Base-by-base conservation (phyloP, 805 yeast genomes). In the Candida nemodendra region DNA sequence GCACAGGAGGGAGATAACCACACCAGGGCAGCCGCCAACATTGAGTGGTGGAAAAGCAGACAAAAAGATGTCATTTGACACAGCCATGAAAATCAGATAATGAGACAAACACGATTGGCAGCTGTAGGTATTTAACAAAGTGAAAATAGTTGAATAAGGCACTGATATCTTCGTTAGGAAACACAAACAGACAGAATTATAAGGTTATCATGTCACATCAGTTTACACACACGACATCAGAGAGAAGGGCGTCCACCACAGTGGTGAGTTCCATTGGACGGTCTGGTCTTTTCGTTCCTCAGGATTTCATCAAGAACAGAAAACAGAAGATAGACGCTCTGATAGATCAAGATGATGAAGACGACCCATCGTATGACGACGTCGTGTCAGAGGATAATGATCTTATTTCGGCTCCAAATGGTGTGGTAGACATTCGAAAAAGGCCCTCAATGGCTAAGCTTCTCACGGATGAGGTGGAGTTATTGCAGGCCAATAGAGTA, bases 181-280 rank as follows among this genome's bases (percentile, higher is more conserved):
- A n/a, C n/a, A n/a, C n/a, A n/a, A n/a, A n/a, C n/a, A 23, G n/a
- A 26, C n/a, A 7, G 14, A 5, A 16, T 8, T 17, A 30, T 13
- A 37, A 13, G n/a, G 21, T 16, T 27, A 15, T 9, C 3, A 55
- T 54, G 59, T 39, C 58, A 5, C 59, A 52, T 15, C 62, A 58
- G 21, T 71, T 71, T 48, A 63, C 56, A 3, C 68, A 70, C 38
- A 66, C 79, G 5, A 72, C 68, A 27, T 59, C 71, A 2, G 64
- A 71, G 42, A 61, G 80, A 42, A 58, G 80, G 39, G 78, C 76
- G 4, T 74, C 80, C 1, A 42, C 57, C 0, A 64, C 73, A 1
- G 72, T 74, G 0, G 72, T 63, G 35, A 80, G 79, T 2, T 72
- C 78, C 1, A 55, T 68, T 4, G 78, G 79, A 4, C 66, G 78